phyloP scores from a whole-genome alignment of 176 grass and related monocot genomes.

The Triticum monococcum region DNA sequence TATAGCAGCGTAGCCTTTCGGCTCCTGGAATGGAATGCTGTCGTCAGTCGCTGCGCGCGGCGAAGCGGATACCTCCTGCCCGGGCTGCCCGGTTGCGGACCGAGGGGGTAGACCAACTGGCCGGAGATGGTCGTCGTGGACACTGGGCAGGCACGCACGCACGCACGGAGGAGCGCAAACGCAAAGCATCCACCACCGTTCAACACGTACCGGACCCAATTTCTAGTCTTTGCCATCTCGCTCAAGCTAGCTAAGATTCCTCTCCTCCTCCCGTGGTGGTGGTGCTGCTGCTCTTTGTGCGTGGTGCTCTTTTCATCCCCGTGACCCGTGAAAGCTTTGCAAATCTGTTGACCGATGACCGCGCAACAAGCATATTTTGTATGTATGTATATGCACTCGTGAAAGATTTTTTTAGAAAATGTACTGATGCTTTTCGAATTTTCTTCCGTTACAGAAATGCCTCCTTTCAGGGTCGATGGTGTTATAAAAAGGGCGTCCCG shows the following conservation, averaged over 20 bases:
- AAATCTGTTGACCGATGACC: not conserved
- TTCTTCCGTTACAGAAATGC: no score
- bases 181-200: not conserved
- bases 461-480: no score
- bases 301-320: conserved; percentile 1
- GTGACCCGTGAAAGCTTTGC: not conserved
- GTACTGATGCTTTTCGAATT: not conserved
- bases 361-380: not conserved
- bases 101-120: not conserved
- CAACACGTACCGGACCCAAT: not conserved
- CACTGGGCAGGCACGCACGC: not conserved
- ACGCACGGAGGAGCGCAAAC: not conserved
- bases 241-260: conserved; percentile 12
- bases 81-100: not conserved
- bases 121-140: not conserved
- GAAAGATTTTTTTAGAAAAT: not conserved
- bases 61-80: not conserved
- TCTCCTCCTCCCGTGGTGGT: not conserved
- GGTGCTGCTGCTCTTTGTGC: not conserved
- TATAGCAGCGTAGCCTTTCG: not conserved
- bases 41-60: not conserved
- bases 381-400: not conserved
- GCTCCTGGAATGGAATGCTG: not conserved
- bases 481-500: no score
- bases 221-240: not conserved